Evolutionary conservation across 75 land plant genomes (phyloP).

Genomic region (Cupressus sempervirens): DNA sequence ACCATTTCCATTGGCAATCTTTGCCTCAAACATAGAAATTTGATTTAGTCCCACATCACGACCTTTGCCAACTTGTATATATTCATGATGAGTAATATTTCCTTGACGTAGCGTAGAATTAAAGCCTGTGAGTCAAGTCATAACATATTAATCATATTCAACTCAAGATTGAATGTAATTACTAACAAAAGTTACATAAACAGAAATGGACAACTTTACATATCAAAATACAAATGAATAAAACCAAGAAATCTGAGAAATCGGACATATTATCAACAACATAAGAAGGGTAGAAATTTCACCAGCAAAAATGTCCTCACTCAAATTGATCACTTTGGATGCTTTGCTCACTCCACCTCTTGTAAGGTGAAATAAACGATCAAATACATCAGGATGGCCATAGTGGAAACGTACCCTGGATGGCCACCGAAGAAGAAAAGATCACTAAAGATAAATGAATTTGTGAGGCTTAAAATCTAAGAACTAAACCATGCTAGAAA

Average conservation of each 20-base stretch:
- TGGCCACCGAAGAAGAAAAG: background rate
- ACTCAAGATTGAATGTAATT: background rate
- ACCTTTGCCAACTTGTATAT: conserved; percentile 99
- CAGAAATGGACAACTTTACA: background rate
- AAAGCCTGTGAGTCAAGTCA: conserved; percentile 51
- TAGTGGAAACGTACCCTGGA: conserved; percentile 96
- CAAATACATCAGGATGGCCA: conserved; percentile 98
- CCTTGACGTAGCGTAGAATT: conserved; percentile 94
- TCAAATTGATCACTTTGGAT: conserved; percentile 89
- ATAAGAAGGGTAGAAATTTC: background rate
- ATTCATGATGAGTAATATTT: conserved; percentile 96
- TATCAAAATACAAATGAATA: background rate
- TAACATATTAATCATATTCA: background rate
- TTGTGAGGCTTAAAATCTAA: background rate
- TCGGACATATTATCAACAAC: background rate
- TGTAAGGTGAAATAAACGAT: conserved; percentile 88
- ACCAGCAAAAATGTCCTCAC: conserved; percentile 98
- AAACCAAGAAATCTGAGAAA: background rate
- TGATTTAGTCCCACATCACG: conserved; percentile 98
- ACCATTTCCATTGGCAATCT: conserved; percentile 95
- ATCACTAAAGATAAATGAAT: background rate
- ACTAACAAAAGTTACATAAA: background rate
- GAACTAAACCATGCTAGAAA: background rate
- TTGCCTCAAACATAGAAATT: conserved; percentile 93
- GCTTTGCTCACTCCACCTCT: conserved; percentile 99